These are phyloP conservation scores for Spiromastix sp. DNA, from an alignment of 2,329 filamentous ascomycete genomes.

Conservation along the genomic window DNA sequence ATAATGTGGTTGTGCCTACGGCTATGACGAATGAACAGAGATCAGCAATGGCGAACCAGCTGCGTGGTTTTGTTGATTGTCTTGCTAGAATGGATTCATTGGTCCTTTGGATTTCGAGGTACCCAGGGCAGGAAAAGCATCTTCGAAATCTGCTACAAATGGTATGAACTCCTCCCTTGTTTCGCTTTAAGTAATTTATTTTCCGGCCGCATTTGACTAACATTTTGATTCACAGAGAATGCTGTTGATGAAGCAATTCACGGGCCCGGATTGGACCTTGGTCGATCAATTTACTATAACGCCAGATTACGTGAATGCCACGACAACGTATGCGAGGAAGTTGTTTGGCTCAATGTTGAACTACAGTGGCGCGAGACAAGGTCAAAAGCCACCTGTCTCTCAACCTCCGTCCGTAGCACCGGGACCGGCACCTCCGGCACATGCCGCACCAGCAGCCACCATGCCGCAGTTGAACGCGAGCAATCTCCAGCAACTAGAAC, in stretches of 20 bases:
- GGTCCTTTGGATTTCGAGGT: slow-evolving; percentile 28
- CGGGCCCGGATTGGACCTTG: slow-evolving; percentile 30
- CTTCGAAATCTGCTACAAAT: slow-evolving; percentile 28
- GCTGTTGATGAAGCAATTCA: slow-evolving; percentile 37
- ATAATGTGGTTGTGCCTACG: slow-evolving; percentile 21
- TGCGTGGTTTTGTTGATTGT: slow-evolving; percentile 32
- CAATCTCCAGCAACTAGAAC: slow-evolving; percentile 37
- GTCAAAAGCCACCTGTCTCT: too few relatives aligned
- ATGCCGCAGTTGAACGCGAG: slow-evolving; percentile 33
- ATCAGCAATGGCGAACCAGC: slow-evolving; percentile 27
- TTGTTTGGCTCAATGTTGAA: slow-evolving; percentile 31
- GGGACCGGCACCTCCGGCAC: neutral
- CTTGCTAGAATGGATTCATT: slow-evolving; percentile 33
- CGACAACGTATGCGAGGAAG: slow-evolving; percentile 29
- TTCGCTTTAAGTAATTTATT: slow-evolving; percentile 10
- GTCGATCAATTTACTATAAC: slow-evolving; percentile 36
- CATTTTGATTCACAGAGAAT: slow-evolving; percentile 23
- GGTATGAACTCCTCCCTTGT: slow-evolving; percentile 17
- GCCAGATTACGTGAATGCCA: slow-evolving; percentile 27
- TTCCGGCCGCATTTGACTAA: neutral
- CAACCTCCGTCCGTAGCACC: slow-evolving; percentile 1
- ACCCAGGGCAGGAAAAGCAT: slow-evolving; percentile 30
- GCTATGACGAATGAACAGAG: slow-evolving; percentile 30
- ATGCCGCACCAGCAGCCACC: slow-evolving; percentile 14
- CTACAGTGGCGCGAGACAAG: slow-evolving; percentile 15